Evolutionary conservation across 148 eudicot species (phyloP), one percentile per base, ranked within the genome.

Genomic region (Polygonum maritimum): DNA sequence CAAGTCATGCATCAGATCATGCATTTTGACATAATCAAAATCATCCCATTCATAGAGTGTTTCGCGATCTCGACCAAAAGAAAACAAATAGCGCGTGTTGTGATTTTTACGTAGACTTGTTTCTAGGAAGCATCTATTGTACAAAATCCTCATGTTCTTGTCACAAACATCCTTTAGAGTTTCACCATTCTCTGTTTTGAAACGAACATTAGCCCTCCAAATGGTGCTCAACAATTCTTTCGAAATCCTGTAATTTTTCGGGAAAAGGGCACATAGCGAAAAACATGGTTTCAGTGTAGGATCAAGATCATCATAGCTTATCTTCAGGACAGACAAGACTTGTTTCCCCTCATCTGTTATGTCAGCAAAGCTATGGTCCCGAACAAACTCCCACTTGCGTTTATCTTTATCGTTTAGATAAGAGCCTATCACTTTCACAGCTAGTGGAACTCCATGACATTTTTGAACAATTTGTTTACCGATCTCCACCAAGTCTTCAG

Each of bases 391-490:
- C 86, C 84, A 74, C 12, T 33, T 26, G 7, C 19, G 38, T 48
- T 52, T 39, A 22, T 48, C 75, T 21, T 22, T 13, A 2, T 10
- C 40, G 11, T 31, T 15, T 19, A 73, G 2, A 2, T 16, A 45
- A 26, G 41, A 11, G 31, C 44, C 76, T 6, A 74, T 2, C 7
- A 51, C 74, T 38, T 52, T 76, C 10, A 83, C 71, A 3, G 88
- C 88, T 55, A 85, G 71, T 45, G 85, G 88, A 45, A 79, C 79
- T 35, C 84, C 84, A 2, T 41, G 48, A 75, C 88, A 85, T 58
- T 83, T 85, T 45, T 72, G 57, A 55, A 77, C 86, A 74, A 83
- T 82, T 12, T 74, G 77, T 44, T 73, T 76, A 2, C 86, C 86
- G 5, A 84, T 51, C 4, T 72, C 65, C 7, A 79, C 76, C 8